These are phyloP conservation scores for Gonapodya sp. DNA, from an alignment of 192 early-diverging fungal species.

Conservation along the genomic window DNA sequence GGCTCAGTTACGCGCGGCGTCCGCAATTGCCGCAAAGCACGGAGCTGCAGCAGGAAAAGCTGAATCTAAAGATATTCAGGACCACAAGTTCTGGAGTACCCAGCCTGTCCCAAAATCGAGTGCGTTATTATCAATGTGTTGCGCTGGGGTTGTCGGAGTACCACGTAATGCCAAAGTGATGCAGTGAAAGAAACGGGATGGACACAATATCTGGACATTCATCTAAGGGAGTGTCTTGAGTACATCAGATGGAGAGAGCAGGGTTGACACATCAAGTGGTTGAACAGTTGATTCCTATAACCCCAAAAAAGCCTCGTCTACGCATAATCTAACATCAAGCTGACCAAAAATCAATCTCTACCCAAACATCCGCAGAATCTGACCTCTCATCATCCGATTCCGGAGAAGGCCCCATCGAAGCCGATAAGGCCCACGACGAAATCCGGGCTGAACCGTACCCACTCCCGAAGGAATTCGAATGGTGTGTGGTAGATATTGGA, in stretches of 20 bases:
- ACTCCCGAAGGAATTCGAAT: conserved; percentile 86
- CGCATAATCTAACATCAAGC: conserved; percentile 13
- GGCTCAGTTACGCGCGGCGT: background rate
- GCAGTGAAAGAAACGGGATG: too few species aligned
- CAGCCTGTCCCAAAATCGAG: conserved; percentile 74
- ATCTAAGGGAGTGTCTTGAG: too few species aligned
- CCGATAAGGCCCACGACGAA: conserved; percentile 58
- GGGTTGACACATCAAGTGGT: too few species aligned
- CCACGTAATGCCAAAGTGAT: too few species aligned
- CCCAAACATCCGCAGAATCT: background rate
- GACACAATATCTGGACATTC: too few species aligned
- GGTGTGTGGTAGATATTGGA: conserved; percentile 72
- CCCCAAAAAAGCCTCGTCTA: conserved; percentile 48
- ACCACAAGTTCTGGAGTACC: conserved; percentile 94
- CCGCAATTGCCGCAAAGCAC: background rate
- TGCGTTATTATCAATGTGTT: background rate
- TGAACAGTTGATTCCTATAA: too few species aligned
- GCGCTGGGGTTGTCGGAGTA: too few species aligned
- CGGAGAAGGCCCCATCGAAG: conserved; percentile 74
- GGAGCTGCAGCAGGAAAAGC: background rate
- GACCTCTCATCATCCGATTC: background rate
- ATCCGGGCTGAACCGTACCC: conserved; percentile 71
- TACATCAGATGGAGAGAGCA: too few species aligned
- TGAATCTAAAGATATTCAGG: conserved; percentile 20
- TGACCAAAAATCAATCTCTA: conserved; percentile 16